Base-by-base conservation (phyloP, 768 basidiomycete species). In the Trametes villosa region DNA sequence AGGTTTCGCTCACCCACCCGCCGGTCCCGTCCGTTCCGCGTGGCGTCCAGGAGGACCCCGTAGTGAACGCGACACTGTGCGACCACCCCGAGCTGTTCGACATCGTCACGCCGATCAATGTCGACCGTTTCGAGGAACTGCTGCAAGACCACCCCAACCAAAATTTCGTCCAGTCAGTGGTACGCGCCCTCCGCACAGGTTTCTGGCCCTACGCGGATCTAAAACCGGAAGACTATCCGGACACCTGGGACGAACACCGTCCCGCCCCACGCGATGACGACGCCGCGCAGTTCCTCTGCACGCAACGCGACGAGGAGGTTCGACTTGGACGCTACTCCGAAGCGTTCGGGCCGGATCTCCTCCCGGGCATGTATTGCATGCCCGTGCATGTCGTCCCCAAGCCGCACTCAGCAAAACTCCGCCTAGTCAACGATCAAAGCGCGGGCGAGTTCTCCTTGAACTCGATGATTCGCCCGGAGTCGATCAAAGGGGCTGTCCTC, bases 151-250 rank as follows among this genome's bases (percentile, higher is more conserved):
- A 81, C 59, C 78, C 79, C 0, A 81, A 80, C 52, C 72, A 59
- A 11, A 38, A 65, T 0, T 75, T 78, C 27, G 78, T 82, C 0
- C 4, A 63, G 0, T 81, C 76, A 0, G 73, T 81, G 0, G 36
- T 60, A 9, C 9, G 27, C 0, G 70, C 70, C 0, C 66, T 83
- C 0, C 57, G 65, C 0, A 63, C 76, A 2, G 81, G 81, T 1
- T 81, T 81, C 63, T 83, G 80, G 81, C 81, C 81, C 0, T 77
- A 59, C 54, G 76, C 76, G 0, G 59, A 75, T 17, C 74, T 73
- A 6, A 48, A 46, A 7, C 3, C 26, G 0, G 58, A 22, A 4
- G 69, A 68, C 30, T 76, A 73, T 17, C 48, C 36, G 8, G 74
- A 77, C 44, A 54, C 42, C 3, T 63, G 60, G 31, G 60, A 67